Percentiles rank a stretch among this genome's conserved stretches.
These are phyloP conservation scores for Hygrophila difformis DNA, from an alignment of 257 asterid species.

Conservation along the genomic window DNA sequence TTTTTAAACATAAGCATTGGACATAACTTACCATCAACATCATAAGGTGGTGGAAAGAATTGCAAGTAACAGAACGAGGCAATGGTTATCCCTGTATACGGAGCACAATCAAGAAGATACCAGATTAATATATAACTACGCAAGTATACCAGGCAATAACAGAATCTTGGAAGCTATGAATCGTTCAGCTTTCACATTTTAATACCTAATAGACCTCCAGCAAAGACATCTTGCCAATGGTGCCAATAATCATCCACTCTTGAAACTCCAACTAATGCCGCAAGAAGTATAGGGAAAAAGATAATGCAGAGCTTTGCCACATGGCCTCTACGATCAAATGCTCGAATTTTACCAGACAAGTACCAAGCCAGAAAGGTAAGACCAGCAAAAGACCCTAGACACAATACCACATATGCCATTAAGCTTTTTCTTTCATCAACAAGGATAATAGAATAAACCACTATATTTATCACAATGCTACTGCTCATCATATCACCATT, in stretches of 20 bases:
- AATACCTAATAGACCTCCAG: slow-evolving; percentile 64
- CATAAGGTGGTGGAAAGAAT: slow-evolving; percentile 88
- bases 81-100: slow-evolving; percentile 60
- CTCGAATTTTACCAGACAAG: slow-evolving; percentile 59
- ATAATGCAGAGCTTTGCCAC: slow-evolving; percentile 65
- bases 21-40: slow-evolving; percentile 48
- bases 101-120: slow-evolving; percentile 18
- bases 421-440: too few relatives aligned
- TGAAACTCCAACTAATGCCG: slow-evolving; percentile 77
- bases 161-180: too few relatives aligned
- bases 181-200: slow-evolving; percentile 4
- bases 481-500: too few relatives aligned
- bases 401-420: slow-evolving; percentile 13
- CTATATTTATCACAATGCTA: too few relatives aligned
- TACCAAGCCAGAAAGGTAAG: slow-evolving; percentile 77
- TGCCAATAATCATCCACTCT: slow-evolving; percentile 88
- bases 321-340: slow-evolving; percentile 68
- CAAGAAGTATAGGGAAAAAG: slow-evolving; percentile 57
- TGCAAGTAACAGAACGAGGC: slow-evolving; percentile 91
- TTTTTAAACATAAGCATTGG: too few relatives aligned
- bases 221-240: slow-evolving; percentile 79
- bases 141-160: too few relatives aligned
- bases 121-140: slow-evolving; percentile 5
- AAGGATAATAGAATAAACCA: too few relatives aligned
- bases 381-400: slow-evolving; percentile 83